Percentiles rank a stretch among this genome's conserved stretches.
Evolutionary conservation across 225 moss, liverwort and hornwort species (phyloP).

Genomic region (Pseudisothecium myosuroides): DNA sequence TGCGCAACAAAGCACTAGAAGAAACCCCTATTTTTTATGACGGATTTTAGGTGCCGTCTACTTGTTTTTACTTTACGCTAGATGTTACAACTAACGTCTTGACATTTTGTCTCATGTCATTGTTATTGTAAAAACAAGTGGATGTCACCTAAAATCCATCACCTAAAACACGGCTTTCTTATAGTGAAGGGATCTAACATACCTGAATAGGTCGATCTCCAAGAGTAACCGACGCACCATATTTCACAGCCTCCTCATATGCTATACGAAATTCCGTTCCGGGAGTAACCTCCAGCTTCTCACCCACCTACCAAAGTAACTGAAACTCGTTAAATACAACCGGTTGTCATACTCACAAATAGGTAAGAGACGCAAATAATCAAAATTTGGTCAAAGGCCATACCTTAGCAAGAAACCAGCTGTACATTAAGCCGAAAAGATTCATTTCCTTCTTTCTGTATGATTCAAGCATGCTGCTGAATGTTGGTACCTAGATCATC

Average conservation of each 20-base stretch:
- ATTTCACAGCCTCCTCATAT: conserved; percentile 54
- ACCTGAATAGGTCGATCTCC: conserved; percentile 85
- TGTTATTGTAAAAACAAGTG: too few relatives aligned
- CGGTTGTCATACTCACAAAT: not conserved
- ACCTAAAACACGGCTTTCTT: too few relatives aligned
- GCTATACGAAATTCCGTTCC: conserved; percentile 72
- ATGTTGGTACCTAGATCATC: conserved; percentile 42
- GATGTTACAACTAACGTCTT: too few relatives aligned
- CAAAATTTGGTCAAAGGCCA: not conserved
- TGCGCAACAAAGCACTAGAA: too few relatives aligned
- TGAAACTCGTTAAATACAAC: not conserved
- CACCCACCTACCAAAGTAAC: conserved; percentile 34
- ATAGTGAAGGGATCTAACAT: not conserved
- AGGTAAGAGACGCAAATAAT: not conserved
- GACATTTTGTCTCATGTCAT: too few relatives aligned
- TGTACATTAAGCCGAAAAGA: conserved; percentile 50
- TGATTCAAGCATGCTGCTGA: conserved; percentile 42
- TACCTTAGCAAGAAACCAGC: conserved; percentile 72
- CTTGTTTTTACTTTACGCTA: too few relatives aligned
- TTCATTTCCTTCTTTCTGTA: conserved; percentile 57
- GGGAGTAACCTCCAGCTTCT: conserved; percentile 60
- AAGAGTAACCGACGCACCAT: conserved; percentile 46
- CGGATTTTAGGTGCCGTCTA: too few relatives aligned
- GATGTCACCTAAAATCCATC: too few relatives aligned
- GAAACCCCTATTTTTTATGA: too few relatives aligned